phyloP scores from a whole-genome alignment of 2,329 filamentous ascomycete species.

The Calycina herbarum region DNA sequence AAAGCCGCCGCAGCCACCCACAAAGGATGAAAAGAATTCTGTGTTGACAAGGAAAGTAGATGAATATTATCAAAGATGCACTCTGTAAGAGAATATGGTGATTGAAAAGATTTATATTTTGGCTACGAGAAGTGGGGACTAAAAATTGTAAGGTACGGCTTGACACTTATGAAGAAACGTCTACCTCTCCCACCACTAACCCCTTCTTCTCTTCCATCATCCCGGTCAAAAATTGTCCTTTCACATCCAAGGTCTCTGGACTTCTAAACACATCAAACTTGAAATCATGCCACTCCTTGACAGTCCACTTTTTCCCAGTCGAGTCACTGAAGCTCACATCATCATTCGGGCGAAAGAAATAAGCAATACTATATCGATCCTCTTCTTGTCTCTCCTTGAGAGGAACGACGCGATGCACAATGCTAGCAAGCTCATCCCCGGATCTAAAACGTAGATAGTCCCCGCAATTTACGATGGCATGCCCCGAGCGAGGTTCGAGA shows the following conservation, averaged over 20 bases:
- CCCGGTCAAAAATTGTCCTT: constrained; percentile 10
- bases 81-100: no score
- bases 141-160: no score
- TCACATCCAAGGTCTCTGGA: constrained; percentile 1
- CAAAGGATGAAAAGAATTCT: no score
- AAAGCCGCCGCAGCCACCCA: no score
- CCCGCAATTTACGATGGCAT: constrained; percentile 57
- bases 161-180: background rate
- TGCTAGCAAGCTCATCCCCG: constrained; percentile 52
- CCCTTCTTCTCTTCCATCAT: constrained; percentile 14
- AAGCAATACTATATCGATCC: constrained; percentile 59
- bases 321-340: constrained; percentile 54
- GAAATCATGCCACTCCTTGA: constrained; percentile 53
- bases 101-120: no score
- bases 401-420: constrained; percentile 57
- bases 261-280: constrained; percentile 49
- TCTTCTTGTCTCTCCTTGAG: constrained; percentile 44
- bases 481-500: constrained; percentile 50
- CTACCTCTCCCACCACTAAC: background rate
- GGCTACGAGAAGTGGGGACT: no score
- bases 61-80: no score
- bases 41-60: no score
- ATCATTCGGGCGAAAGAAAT: constrained; percentile 57
- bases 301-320: constrained; percentile 47
- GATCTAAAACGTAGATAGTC: constrained; percentile 57